These are phyloP conservation scores for Starmerella khaoyaiensis DNA, from an alignment of 805 yeast species.

Conservation along the genomic window DNA sequence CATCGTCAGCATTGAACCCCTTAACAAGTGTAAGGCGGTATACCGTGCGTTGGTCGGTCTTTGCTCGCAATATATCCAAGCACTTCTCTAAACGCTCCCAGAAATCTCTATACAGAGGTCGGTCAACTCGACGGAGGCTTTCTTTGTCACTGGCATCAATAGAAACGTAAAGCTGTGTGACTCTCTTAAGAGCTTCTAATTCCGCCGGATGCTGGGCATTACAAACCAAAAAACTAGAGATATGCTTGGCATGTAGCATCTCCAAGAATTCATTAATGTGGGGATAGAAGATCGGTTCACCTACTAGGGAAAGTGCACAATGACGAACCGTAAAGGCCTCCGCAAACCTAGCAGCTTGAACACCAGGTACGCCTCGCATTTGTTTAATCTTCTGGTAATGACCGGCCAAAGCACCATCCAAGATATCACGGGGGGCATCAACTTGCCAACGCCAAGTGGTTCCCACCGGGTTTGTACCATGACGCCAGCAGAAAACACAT, in stretches of 20 bases:
- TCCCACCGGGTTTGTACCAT: constrained; percentile 93
- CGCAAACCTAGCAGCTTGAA: constrained; percentile 74
- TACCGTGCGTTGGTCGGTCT: constrained; percentile 76
- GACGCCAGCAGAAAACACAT: constrained; percentile 96
- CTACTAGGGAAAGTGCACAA: constrained; percentile 85
- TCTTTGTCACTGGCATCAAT: constrained; percentile 86
- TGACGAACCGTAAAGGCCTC: constrained; percentile 83
- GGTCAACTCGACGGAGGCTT: constrained; percentile 68
- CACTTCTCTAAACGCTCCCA: constrained; percentile 82
- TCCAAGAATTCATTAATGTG: constrained; percentile 73
- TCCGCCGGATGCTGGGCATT: constrained; percentile 94
- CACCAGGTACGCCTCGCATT: constrained; percentile 92
- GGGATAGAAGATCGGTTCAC: constrained; percentile 91
- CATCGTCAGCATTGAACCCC: constrained; percentile 77
- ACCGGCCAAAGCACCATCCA: constrained; percentile 76
- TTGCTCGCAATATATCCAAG: constrained; percentile 64
- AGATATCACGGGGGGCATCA: constrained; percentile 71
- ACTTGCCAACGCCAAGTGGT: constrained; percentile 95
- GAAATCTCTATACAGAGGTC: constrained; percentile 80
- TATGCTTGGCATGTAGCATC: constrained; percentile 65
- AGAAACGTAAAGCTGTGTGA: constrained; percentile 82
- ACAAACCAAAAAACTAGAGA: constrained; percentile 81
- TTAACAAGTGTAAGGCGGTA: constrained; percentile 82
- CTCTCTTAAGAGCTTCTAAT: constrained; percentile 52
- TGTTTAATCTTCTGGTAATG: constrained; percentile 87